Conservation (phyloP, 1,284 basidiomycete genomes). For the Rhodotorula sp. region DNA sequence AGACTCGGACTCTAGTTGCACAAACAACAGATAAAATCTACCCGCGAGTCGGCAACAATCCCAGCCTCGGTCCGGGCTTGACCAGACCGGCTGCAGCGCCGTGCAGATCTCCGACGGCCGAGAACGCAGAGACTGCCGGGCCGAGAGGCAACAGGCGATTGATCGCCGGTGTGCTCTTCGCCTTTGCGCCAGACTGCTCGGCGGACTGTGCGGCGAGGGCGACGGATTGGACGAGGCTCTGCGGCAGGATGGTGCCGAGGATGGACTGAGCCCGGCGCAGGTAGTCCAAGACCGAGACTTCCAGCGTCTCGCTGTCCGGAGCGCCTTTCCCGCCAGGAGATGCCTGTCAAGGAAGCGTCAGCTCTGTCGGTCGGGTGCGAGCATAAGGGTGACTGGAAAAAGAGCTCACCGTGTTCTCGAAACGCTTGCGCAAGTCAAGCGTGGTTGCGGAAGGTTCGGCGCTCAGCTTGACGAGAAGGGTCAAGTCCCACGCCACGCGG, state of each 20-base stretch:
- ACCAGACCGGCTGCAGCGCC: conserved; percentile 20
- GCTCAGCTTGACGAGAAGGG: conserved; percentile 10
- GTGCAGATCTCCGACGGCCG: background rate
- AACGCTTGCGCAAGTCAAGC: background rate
- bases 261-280: conserved; percentile 36
- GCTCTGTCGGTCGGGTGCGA: background rate
- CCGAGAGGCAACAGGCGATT: conserved; percentile 16
- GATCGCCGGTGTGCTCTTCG: background rate
- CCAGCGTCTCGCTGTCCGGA: background rate
- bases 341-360: background rate
- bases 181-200: background rate
- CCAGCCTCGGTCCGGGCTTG: conserved; percentile 31
- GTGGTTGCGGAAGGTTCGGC: background rate
- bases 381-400: too few species aligned
- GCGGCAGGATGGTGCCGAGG: conserved; percentile 20
- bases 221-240: background rate
- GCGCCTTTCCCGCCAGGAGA: background rate
- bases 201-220: background rate
- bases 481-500: conserved; percentile 29
- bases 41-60: conserved; percentile 25
- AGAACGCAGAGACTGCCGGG: background rate
- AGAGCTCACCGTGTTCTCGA: too few species aligned
- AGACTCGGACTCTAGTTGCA: background rate
- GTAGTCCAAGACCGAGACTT: conserved; percentile 3
- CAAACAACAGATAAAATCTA: background rate